Conservation (phyloP, 176 grass and related monocot species). For the Carex cristatella region DNA sequence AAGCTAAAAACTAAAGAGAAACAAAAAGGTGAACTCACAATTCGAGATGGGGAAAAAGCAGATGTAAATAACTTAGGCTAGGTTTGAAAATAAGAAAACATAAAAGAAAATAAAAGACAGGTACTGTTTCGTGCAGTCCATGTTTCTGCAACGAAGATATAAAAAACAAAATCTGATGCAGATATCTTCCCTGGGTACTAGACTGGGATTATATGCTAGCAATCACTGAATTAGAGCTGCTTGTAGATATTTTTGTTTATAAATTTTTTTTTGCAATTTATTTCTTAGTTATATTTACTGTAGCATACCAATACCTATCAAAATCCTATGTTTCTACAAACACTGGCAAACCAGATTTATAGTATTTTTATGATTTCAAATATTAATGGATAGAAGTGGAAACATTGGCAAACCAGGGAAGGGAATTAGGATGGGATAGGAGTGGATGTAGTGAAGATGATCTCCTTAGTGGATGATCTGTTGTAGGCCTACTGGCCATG, state of each 20-base stretch:
- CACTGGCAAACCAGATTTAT: not conserved
- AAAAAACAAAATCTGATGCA: not conserved
- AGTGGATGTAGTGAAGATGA: no score
- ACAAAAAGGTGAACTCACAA: not conserved
- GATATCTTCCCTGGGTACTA: not conserved
- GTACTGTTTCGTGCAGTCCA: not conserved
- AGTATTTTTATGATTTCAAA: not conserved
- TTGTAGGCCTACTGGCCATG: no score
- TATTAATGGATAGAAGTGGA: not conserved
- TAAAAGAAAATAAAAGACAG: not conserved
- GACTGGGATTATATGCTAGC: not conserved
- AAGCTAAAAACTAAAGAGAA: not conserved
- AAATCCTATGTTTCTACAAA: not conserved
- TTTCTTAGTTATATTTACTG: not conserved
- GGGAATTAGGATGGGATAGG: no score
- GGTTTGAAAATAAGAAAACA: not conserved
- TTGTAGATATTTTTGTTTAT: not conserved
- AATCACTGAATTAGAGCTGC: not conserved
- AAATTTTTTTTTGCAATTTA: not conserved
- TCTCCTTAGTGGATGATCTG: no score
- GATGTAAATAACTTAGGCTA: not conserved
- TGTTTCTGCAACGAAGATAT: not conserved
- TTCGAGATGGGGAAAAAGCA: not conserved
- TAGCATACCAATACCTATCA: not conserved
- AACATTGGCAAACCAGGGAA: no score